These are phyloP conservation scores for Neonectria sp. DNA, from an alignment of 2,329 filamentous ascomycete genomes.

Conservation along the genomic window DNA sequence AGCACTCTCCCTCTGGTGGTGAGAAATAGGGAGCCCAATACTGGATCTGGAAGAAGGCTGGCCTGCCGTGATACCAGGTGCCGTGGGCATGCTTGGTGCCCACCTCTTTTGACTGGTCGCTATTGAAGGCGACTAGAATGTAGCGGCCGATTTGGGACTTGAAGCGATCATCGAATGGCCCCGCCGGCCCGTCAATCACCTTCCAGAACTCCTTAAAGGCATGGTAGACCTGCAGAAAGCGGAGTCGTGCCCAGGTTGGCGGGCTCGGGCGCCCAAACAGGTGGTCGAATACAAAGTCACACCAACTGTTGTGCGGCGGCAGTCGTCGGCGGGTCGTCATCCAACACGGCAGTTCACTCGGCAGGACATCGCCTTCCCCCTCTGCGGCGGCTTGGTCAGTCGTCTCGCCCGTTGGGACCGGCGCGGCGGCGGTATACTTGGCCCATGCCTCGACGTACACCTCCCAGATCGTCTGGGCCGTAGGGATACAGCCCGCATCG, in stretches of 20 bases:
- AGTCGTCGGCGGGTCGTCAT: not conserved
- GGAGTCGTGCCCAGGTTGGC: not conserved
- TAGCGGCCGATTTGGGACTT: constrained; percentile 10
- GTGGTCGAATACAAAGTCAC: constrained; percentile 2
- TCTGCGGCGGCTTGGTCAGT: no score
- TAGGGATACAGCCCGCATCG: constrained; percentile 11
- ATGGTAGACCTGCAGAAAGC: constrained; percentile 6
- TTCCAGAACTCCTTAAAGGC: not conserved
- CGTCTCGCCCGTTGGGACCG: no score
- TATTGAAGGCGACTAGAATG: constrained; percentile 25
- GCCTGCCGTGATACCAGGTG: constrained; percentile 22
- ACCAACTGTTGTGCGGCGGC: not conserved
- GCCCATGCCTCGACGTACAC: constrained; percentile 26
- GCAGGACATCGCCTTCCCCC: constrained; percentile 4
- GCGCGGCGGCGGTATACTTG: constrained; percentile 1
- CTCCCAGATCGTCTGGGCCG: constrained; percentile 20
- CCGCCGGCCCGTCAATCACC: not conserved
- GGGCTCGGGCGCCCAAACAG: not conserved
- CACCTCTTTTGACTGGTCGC: constrained; percentile 17
- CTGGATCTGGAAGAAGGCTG: constrained; percentile 20
- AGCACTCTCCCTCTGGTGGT: not conserved
- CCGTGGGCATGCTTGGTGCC: no score
- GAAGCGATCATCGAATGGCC: constrained; percentile 13
- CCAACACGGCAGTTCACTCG: constrained; percentile 17
- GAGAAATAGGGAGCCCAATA: constrained; percentile 23